Evolutionary conservation across 768 basidiomycete species (phyloP).

Genomic region (Xerocomellus chrysenteron): DNA sequence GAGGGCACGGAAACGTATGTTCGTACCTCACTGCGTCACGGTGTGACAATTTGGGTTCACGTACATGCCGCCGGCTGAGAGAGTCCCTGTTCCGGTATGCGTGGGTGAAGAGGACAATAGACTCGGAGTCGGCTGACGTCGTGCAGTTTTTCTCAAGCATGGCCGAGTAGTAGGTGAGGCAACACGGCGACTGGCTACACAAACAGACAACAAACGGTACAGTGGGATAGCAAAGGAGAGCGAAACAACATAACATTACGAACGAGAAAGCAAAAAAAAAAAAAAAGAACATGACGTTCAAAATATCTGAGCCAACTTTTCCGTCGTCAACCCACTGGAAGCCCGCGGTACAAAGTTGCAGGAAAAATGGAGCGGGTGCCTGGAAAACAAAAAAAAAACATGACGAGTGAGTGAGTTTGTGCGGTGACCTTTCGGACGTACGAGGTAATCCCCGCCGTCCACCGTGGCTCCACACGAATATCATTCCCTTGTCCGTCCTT

Average conservation of each 20-base stretch:
- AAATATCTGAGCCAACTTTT: slow-evolving; percentile 18
- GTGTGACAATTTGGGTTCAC: no score
- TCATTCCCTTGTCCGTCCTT: slow-evolving; percentile 27
- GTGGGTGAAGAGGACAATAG: no score
- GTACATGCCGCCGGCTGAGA: no score
- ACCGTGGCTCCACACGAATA: slow-evolving; percentile 20
- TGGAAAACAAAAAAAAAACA: not conserved
- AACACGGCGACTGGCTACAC: not conserved
- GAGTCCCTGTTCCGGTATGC: no score
- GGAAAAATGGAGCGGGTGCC: slow-evolving; percentile 27
- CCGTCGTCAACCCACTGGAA: slow-evolving; percentile 10
- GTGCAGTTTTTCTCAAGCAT: no score
- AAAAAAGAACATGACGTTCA: slow-evolving; percentile 6
- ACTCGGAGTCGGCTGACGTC: no score
- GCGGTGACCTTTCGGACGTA: slow-evolving; percentile 6
- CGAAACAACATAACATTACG: not conserved
- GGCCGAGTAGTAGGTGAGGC: no score
- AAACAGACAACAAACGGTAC: not conserved
- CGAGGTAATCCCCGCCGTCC: slow-evolving; percentile 29
- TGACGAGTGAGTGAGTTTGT: not conserved
- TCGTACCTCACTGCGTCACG: no score
- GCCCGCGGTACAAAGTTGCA: slow-evolving; percentile 27
- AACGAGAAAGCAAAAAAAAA: not conserved
- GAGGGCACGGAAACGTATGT: no score
- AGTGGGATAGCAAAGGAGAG: not conserved